Evolutionary conservation across 352 stramenopile species (phyloP), one percentile per base, ranked within the genome.

Genomic region (Globisporangium emineosum): DNA sequence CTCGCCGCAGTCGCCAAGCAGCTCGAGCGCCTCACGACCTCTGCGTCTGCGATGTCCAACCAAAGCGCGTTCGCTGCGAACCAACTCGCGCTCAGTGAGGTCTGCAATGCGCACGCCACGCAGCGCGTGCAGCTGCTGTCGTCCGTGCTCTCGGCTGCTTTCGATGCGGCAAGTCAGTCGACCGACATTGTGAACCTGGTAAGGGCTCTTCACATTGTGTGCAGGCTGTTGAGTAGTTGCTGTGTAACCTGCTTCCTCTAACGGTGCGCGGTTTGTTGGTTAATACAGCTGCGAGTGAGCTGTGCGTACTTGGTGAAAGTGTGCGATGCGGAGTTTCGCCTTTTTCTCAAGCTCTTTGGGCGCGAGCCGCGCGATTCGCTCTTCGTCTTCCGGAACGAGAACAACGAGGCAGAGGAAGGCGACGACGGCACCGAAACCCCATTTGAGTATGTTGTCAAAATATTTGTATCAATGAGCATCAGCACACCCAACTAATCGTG

Each of bases 131-230:
- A 77, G 42, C 65, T 95, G 54, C 64, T 95, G 12, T 76, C 76
- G 5, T 69, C 84, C 0, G 70, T 85, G 30, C 66, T 95, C 3
- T 62, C 69, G 1, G 50, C 72, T 0, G 83, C 85, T 64, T 77
- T 93, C 19, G 76, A 79, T 19, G 47, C 73, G 12, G 60, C 88
- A 10, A 79, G 72, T n/a, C 68, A 88, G 50, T 73, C 69, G 27
- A 72, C 81, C 5, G 86, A 93, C 60, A 83, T 94, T 57, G 86
- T 91, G 23, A 89, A 82, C 43, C 52, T 93, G 64, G 77, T 86
- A 69, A 23, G n/a, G 13, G 15, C 40, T 33, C 43, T 60, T n/a
- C 0, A 32, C 15, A 27, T 15, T 57, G 29, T 42, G 15, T 1
- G 10, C 13, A 12, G 49, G 12, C 9, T n/a, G n/a, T n/a, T n/a